Base-by-base conservation (phyloP, 352 stramenopile genomes). In the Saprolegnia parasitica region DNA sequence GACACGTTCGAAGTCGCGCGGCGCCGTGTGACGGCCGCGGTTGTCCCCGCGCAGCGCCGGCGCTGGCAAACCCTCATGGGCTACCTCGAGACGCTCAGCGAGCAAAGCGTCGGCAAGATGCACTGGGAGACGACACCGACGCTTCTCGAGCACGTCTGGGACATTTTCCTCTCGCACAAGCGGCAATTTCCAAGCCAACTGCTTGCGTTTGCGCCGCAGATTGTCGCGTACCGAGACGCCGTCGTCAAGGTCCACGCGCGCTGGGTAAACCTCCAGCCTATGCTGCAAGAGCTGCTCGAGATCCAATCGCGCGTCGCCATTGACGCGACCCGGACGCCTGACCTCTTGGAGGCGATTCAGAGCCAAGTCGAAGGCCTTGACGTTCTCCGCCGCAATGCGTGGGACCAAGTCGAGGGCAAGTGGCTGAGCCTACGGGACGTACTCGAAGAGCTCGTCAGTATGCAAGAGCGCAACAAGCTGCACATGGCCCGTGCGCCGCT, bases 41-140 rank as follows among this genome's bases (percentile, higher is more conserved):
- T 91, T 2, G 77, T 91, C 1, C 80, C 81, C 4, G 81, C 81
- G 0, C 84, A 91, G 23, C 78, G 76, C 40, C 79, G 77, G 5
- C 79, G 81, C 1, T 91, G 84, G 84, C 73, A 79, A 71, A 86
- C 76, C 0, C 72, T 89, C 32, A 79, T 86, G 56, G 72, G 73
- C 0, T 81, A 89, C 35, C 45, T 91, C 3, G 80, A 90, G 20
- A 77, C 86, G 32, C 71, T 91, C 1, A 76, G 75, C 39, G 63
- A 40, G 4, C 81, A 90, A 40, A 64, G 78, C 0, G 71, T 40
- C 5, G 63, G 73, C 8, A 91, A 87, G 54, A 60, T 91, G 24
- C 80, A 91, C 45, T 91, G 81, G 84, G 75, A 84, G 26, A 76
- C 75, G 15, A 90, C 84, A 0, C 84, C 84, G 8, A 71, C 87